Base-by-base conservation (phyloP, 805 yeast genomes). In the Nadsonia fulvescens region DNA sequence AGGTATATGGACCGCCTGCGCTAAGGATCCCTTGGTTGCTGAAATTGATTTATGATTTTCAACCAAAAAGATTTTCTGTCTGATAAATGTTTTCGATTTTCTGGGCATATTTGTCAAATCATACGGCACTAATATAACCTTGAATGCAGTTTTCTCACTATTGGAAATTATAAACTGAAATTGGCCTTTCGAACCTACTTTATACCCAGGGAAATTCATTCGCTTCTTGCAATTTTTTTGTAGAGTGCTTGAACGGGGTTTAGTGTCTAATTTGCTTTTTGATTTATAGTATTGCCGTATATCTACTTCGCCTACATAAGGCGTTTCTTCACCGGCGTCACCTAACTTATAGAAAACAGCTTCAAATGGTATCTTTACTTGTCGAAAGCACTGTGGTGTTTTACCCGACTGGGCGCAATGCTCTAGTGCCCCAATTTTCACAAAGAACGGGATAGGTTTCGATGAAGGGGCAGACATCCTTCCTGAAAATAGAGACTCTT, bases 1-100 rank as follows among this genome's bases (percentile, higher is more conserved):
- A 23, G 40, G 50, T 12, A 47, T 15, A 25, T 47, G 53, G 6
- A 40, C 35, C 4, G 51, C 53, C 26, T 44, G 41, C 19, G n/a
- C n/a, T n/a, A n/a, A n/a, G n/a, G n/a, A n/a, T n/a, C n/a, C n/a
- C n/a, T n/a, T n/a, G n/a, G n/a, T n/a, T n/a, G n/a, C n/a, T n/a
- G n/a, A n/a, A n/a, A n/a, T n/a, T n/a, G 26, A 16, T 14, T 31
- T 33, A n/a, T 30, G 29, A 10, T 20, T 13, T 7, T 29, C 28
- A 27, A 14, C 22, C 14, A 22, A 25, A 22, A 25, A 32, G 12
- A 37, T 35, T 34, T 40, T 38, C 20, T 47, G 51, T 20, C 53
- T 30, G 10, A 48, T 23, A 19, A 47, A 39, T 6, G 51, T 42
- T 32, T 40, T 41, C 14, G 40, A 29, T 10, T 41, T 38, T 5